Evolutionary conservation across 257 asterid species (phyloP).

Genomic region (Solanum sejunctum): DNA sequence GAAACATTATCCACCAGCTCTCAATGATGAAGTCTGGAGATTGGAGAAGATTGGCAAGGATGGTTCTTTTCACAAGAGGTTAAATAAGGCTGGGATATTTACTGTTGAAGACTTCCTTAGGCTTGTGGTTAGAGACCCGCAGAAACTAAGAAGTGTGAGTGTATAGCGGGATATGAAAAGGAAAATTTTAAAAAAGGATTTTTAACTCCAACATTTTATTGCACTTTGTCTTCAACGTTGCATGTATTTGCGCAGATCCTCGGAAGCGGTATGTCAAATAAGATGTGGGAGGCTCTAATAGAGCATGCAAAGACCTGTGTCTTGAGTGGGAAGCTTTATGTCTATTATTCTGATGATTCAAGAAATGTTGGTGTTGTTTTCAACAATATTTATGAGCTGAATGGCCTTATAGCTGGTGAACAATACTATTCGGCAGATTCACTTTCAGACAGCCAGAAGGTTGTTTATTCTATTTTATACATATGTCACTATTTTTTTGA

Average conservation of each 20-base stretch:
- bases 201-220: background rate
- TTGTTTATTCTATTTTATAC: slow-evolving; percentile 4
- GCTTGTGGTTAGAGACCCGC: slow-evolving; percentile 81
- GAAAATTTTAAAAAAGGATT: background rate
- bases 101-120: slow-evolving; percentile 87
- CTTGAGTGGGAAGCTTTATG: slow-evolving; percentile 83
- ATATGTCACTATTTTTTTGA: background rate
- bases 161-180: background rate
- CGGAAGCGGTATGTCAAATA: slow-evolving; percentile 98
- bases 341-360: slow-evolving; percentile 74
- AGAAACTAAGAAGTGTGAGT: slow-evolving; percentile 78
- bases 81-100: slow-evolving; percentile 65
- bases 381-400: slow-evolving; percentile 83
- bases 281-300: slow-evolving; percentile 96
- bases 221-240: background rate
- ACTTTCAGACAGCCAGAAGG: slow-evolving; percentile 96
- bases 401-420: slow-evolving; percentile 75
- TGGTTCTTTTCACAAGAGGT: slow-evolving; percentile 96
- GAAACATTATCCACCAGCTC: slow-evolving; percentile 93
- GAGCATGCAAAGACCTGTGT: slow-evolving; percentile 94
- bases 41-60: slow-evolving; percentile 99
- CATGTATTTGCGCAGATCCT: slow-evolving; percentile 44
- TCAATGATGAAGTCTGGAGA: slow-evolving; percentile 95
- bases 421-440: slow-evolving; percentile 77
- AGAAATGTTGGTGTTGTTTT: slow-evolving; percentile 76